A percentile compares a stretch with the other conserved stretches of the same genome.
These are phyloP conservation scores for Penicillium hesseltinei DNA, from an alignment of 2,329 filamentous ascomycete genomes.

Conservation along the genomic window DNA sequence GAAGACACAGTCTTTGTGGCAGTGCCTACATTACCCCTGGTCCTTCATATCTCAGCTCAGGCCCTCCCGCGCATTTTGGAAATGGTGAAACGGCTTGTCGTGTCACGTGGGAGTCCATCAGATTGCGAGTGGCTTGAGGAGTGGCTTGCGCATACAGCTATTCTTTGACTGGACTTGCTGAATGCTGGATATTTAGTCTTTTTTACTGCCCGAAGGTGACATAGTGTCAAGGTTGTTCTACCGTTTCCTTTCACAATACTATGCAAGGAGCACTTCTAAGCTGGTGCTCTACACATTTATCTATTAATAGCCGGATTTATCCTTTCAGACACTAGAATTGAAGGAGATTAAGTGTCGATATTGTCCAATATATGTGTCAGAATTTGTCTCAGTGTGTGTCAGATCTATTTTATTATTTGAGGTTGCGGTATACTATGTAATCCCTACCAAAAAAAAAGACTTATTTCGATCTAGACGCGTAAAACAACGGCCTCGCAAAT, in stretches of 20 bases:
- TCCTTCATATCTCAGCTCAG: slow-evolving; percentile 5
- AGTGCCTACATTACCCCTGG: background rate
- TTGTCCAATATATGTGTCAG: background rate
- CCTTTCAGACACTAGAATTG: background rate
- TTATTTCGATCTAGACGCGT: background rate
- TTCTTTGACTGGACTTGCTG: background rate
- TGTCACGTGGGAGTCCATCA: slow-evolving; percentile 13
- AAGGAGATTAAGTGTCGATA: background rate
- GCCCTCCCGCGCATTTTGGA: slow-evolving; percentile 9
- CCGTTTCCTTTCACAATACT: background rate
- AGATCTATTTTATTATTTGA: background rate
- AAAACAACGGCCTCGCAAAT: background rate
- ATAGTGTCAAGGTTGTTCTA: background rate
- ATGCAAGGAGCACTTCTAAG: background rate
- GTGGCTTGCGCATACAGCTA: background rate
- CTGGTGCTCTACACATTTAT: background rate
- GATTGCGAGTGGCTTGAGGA: background rate
- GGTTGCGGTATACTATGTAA: background rate
- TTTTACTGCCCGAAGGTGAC: background rate
- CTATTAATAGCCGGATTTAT: background rate
- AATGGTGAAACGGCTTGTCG: slow-evolving; percentile 14
- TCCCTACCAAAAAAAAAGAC: background rate
- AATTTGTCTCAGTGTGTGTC: background rate
- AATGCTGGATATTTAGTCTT: background rate
- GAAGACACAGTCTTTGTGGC: background rate